phyloP scores from a whole-genome alignment of 2,329 filamentous ascomycete genomes.

The Botrytis pseudocinerea region DNA sequence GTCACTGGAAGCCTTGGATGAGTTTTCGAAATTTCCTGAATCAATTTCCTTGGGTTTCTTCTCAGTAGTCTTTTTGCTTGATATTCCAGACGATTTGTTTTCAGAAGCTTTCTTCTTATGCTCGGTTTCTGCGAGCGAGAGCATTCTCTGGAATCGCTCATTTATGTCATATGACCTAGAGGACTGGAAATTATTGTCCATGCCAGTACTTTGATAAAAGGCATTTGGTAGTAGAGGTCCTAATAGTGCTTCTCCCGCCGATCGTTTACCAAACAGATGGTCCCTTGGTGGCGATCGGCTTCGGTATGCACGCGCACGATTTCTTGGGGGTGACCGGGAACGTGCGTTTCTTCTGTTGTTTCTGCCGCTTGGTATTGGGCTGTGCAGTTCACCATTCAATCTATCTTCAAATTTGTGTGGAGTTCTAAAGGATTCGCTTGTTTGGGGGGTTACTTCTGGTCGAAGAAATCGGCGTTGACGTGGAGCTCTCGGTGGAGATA shows the following conservation, averaged over 20 bases:
- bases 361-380: fast-evolving
- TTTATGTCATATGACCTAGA: too few relatives aligned
- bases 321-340: background rate
- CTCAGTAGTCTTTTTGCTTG: fast-evolving
- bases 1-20: background rate
- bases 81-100: fast-evolving
- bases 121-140: background rate
- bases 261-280: too few relatives aligned
- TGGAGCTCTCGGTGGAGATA: background rate
- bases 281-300: background rate
- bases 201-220: fast-evolving
- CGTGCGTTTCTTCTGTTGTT: background rate
- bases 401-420: background rate
- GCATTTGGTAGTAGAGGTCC: background rate
- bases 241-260: fast-evolving
- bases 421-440: background rate
- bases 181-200: fast-evolving
- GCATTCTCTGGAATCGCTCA: background rate
- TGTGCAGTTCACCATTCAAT: fast-evolving
- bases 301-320: background rate
- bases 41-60: background rate
- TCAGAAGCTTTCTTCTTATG: background rate
- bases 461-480: background rate
- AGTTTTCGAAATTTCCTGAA: fast-evolving
- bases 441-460: background rate